Conservation (phyloP, 1,284 basidiomycete species). For the Trametes polyzona region DNA sequence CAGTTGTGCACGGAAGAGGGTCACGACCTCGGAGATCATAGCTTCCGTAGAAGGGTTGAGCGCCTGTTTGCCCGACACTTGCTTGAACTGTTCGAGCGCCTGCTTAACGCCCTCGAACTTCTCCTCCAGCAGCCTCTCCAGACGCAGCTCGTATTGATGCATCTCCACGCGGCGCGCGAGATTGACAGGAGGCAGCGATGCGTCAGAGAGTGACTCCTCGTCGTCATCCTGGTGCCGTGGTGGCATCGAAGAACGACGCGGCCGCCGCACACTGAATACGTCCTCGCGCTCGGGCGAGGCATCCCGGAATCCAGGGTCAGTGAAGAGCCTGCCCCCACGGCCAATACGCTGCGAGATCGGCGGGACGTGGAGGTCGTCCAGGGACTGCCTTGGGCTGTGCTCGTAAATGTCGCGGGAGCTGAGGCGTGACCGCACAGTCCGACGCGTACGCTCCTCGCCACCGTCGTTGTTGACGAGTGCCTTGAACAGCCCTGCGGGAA, state of each 20-base stretch:
- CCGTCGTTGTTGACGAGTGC: constrained; percentile 59
- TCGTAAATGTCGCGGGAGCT: constrained; percentile 67
- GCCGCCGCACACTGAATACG: constrained; percentile 49
- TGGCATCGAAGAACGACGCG: constrained; percentile 66
- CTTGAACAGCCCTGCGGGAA: constrained; percentile 84
- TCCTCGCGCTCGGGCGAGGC: constrained; percentile 40
- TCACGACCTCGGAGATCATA: constrained; percentile 66
- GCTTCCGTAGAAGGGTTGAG: constrained; percentile 54
- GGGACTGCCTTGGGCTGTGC: constrained; percentile 64
- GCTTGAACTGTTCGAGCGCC: constrained; percentile 28
- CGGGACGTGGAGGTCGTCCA: constrained; percentile 74
- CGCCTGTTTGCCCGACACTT: constrained; percentile 19
- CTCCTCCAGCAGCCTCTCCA: constrained; percentile 66
- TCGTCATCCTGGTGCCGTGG: constrained; percentile 44
- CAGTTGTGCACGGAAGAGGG: constrained; percentile 68
- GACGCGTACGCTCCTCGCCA: constrained; percentile 67
- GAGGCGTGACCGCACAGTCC: constrained; percentile 72
- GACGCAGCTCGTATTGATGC: constrained; percentile 59
- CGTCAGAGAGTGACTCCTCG: constrained; percentile 43
- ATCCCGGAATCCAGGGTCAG: constrained; percentile 52
- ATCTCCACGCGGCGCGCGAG: constrained; percentile 60
- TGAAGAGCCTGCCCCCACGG: constrained; percentile 51
- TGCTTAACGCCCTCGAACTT: constrained; percentile 57
- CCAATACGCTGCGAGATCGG: constrained; percentile 64
- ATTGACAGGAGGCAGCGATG: constrained; percentile 52